These are phyloP conservation scores for Hortiboletus flavorubellus DNA, from an alignment of 768 basidiomycete genomes.

Conservation along the genomic window DNA sequence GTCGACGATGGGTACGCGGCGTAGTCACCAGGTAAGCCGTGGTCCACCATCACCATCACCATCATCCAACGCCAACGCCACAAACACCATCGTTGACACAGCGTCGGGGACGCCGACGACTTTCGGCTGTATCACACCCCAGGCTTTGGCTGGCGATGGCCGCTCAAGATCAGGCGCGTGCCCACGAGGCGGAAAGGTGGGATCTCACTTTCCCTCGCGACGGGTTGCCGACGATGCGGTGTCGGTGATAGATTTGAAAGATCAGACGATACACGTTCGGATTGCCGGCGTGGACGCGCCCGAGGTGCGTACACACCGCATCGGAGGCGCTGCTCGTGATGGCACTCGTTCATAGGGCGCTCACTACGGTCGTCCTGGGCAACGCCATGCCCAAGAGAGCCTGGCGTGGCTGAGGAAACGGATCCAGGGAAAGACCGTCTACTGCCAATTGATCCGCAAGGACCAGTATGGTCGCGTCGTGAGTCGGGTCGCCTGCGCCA, in stretches of 20 bases:
- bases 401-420: slow-evolving; percentile 63
- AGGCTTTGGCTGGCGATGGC: slow-evolving; percentile 68
- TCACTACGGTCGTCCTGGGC: slow-evolving; percentile 80
- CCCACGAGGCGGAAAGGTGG: slow-evolving; percentile 59
- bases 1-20: slow-evolving; percentile 71
- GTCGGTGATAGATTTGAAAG: slow-evolving; percentile 55
- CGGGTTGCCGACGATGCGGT: neutral
- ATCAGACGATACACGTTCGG: slow-evolving; percentile 82
- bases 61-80: neutral
- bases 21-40: slow-evolving; percentile 69
- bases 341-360: slow-evolving; percentile 44
- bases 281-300: slow-evolving; percentile 93
- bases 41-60: too few relatives aligned
- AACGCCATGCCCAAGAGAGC: slow-evolving; percentile 73
- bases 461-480: slow-evolving; percentile 89
- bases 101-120: slow-evolving; percentile 86
- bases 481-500: slow-evolving; percentile 23
- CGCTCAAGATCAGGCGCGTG: slow-evolving; percentile 62
- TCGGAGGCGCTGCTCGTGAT: neutral
- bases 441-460: slow-evolving; percentile 66
- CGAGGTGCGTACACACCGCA: slow-evolving; percentile 49
- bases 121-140: slow-evolving; percentile 86
- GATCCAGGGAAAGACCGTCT: slow-evolving; percentile 57
- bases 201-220: neutral
- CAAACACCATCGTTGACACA: slow-evolving; percentile 23